phyloP scores from a whole-genome alignment of 2,329 filamentous ascomycete genomes.

The Eutypella sp. region DNA sequence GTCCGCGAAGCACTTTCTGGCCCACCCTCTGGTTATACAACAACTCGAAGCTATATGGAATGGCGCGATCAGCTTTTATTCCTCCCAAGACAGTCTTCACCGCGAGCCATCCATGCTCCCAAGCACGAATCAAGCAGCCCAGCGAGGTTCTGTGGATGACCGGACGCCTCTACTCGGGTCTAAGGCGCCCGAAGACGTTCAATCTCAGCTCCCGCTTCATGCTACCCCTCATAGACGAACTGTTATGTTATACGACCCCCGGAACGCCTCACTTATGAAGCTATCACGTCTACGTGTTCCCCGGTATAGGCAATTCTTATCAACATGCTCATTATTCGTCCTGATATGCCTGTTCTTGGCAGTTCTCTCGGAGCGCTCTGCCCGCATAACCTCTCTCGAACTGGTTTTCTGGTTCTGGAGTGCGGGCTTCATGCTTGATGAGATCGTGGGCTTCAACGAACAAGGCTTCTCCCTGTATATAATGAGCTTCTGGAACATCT shows the following conservation, averaged over 20 bases:
- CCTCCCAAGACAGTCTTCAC: conserved; percentile 78
- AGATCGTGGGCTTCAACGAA: conserved; percentile 93
- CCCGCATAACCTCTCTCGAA: conserved; percentile 77
- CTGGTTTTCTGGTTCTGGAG: conserved; percentile 97
- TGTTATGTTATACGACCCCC: conserved; percentile 83
- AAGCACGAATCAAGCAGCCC: conserved; percentile 17
- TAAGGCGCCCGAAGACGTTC: conserved; percentile 27
- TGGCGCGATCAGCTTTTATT: conserved; percentile 91
- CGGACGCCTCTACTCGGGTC: conserved; percentile 48
- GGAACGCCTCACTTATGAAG: conserved; percentile 87
- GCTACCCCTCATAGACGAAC: conserved; percentile 57
- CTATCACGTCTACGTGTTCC: conserved; percentile 86
- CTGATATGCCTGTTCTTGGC: conserved; percentile 81
- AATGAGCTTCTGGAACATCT: conserved; percentile 97
- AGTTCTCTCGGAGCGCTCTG: conserved; percentile 70
- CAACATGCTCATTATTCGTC: conserved; percentile 79
- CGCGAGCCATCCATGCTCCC: conserved; percentile 41
- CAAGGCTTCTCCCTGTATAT: conserved; percentile 95
- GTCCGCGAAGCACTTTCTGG: conserved; percentile 86
- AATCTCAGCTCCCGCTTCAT: conserved; percentile 26
- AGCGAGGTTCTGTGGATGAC: conserved; percentile 33
- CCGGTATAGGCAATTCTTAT: conserved; percentile 85
- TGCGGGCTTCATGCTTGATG: conserved; percentile 93
- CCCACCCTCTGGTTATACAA: conserved; percentile 86
- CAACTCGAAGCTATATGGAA: conserved; percentile 98